Percentiles rank a stretch among this genome's conserved stretches.
Conservation (phyloP, 768 basidiomycete species). For the Boletus rex-veris region DNA sequence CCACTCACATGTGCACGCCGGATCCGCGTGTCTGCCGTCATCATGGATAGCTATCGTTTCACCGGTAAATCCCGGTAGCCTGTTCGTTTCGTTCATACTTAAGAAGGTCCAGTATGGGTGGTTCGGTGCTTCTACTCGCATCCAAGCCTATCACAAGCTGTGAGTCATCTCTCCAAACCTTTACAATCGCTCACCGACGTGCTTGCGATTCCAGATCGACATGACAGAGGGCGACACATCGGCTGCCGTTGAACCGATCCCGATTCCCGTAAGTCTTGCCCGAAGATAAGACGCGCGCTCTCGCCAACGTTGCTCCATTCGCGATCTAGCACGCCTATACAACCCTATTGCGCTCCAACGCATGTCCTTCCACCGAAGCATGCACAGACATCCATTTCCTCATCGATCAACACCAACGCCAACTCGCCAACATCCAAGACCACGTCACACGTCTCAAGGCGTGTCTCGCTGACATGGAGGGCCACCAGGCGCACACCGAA, state of each 20-base stretch:
- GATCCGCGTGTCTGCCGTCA: constrained; percentile 10
- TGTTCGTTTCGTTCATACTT: not conserved
- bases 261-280: constrained; percentile 14
- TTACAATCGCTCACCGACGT: not conserved
- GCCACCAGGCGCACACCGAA: not conserved
- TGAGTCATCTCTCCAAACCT: not conserved
- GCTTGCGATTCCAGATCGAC: not conserved
- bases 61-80: not conserved
- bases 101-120: too few species aligned
- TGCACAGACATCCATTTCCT: constrained; percentile 10
- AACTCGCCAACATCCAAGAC: constrained; percentile 12
- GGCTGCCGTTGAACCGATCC: not conserved
- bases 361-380: constrained; percentile 11
- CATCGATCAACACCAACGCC: constrained; percentile 13
- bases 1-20: constrained; percentile 1
- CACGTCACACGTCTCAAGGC: constrained; percentile 7
- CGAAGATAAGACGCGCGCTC: not conserved
- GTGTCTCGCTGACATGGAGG: constrained; percentile 12
- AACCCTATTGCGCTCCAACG: constrained; percentile 14
- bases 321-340: constrained; percentile 8
- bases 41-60: not conserved
- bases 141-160: not conserved
- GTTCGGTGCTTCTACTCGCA: too few species aligned
- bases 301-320: not conserved
- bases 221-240: constrained; percentile 3